A percentile compares a stretch with the other conserved stretches of the same genome.
phyloP scores from a whole-genome alignment of 2,329 filamentous ascomycete species.

The Curvularia lunata region DNA sequence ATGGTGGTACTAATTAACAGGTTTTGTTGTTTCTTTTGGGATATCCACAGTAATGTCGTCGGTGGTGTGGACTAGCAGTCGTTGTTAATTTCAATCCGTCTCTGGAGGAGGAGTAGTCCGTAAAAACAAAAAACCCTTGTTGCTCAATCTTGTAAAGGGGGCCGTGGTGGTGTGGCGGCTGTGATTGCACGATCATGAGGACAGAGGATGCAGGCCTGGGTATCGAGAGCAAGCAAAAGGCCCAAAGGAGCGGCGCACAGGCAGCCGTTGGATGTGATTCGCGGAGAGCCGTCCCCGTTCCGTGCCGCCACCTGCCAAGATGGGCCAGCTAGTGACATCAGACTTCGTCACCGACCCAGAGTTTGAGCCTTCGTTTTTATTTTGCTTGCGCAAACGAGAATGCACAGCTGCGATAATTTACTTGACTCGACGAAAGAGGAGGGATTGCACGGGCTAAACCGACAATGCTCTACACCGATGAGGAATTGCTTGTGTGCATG shows the following conservation, averaged over 20 bases:
- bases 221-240: slow-evolving; percentile 9
- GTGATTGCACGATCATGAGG: slow-evolving; percentile 18
- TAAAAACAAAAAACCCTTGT: neutral
- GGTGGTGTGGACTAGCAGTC: neutral
- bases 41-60: slow-evolving; percentile 8
- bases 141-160: neutral
- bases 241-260: slow-evolving; percentile 24
- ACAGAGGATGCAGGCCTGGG: slow-evolving; percentile 7
- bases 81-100: neutral
- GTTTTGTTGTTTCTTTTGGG: slow-evolving; percentile 1
- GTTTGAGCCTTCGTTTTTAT: neutral
- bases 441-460: slow-evolving; percentile 2
- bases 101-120: neutral
- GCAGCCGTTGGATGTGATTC: slow-evolving; percentile 7
- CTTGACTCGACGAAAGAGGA: slow-evolving; percentile 7
- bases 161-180: neutral
- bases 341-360: slow-evolving; percentile 23
- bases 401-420: neutral
- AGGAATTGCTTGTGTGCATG: slow-evolving; percentile 11
- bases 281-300: slow-evolving; percentile 6
- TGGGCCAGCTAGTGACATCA: slow-evolving; percentile 24
- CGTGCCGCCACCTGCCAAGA: slow-evolving; percentile 15
- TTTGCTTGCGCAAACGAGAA: neutral
- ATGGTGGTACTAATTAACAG: neutral
- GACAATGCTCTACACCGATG: slow-evolving; percentile 4